Evolutionary conservation across 768 basidiomycete genomes (phyloP).

Genomic region (Russula virescens): DNA sequence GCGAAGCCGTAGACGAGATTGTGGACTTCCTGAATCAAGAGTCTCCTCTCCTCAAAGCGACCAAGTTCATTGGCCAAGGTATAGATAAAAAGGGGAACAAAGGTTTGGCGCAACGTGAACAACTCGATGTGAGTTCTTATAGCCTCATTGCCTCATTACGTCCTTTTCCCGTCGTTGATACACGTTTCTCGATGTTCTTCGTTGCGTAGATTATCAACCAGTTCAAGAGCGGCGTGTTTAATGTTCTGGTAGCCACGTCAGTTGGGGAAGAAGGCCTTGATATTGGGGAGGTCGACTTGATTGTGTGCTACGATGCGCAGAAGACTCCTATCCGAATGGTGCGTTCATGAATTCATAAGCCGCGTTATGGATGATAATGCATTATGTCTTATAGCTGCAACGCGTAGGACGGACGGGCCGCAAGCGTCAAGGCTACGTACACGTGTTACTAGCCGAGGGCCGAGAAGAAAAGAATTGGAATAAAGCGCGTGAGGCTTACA

Average conservation of each 20-base stretch:
- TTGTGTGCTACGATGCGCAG: slow-evolving; percentile 94
- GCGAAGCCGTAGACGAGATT: slow-evolving; percentile 88
- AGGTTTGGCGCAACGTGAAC: slow-evolving; percentile 87
- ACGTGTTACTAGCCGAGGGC: slow-evolving; percentile 83
- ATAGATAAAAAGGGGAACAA: slow-evolving; percentile 79
- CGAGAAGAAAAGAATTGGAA: slow-evolving; percentile 91
- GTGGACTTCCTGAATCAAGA: slow-evolving; percentile 73
- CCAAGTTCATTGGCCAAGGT: slow-evolving; percentile 88
- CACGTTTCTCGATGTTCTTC: background rate
- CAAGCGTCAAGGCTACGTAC: slow-evolving; percentile 83
- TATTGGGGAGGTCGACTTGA: slow-evolving; percentile 95
- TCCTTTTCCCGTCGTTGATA: background rate
- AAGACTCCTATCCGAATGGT: slow-evolving; percentile 97
- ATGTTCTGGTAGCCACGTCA: slow-evolving; percentile 91
- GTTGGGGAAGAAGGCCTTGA: slow-evolving; percentile 98
- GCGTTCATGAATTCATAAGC: slow-evolving; percentile 25
- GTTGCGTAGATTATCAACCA: slow-evolving; percentile 64
- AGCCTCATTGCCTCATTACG: background rate
- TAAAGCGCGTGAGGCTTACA: slow-evolving; percentile 79
- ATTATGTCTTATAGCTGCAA: slow-evolving; percentile 61
- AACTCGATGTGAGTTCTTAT: slow-evolving; percentile 59
- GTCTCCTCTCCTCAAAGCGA: slow-evolving; percentile 71
- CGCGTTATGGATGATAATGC: background rate
- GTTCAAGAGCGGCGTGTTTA: slow-evolving; percentile 84
- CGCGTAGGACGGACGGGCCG: slow-evolving; percentile 93